Percentiles rank a stretch among this genome's conserved stretches.
Conservation (phyloP, 208 protist species). For the Dictyostelium gargantuum region DNA sequence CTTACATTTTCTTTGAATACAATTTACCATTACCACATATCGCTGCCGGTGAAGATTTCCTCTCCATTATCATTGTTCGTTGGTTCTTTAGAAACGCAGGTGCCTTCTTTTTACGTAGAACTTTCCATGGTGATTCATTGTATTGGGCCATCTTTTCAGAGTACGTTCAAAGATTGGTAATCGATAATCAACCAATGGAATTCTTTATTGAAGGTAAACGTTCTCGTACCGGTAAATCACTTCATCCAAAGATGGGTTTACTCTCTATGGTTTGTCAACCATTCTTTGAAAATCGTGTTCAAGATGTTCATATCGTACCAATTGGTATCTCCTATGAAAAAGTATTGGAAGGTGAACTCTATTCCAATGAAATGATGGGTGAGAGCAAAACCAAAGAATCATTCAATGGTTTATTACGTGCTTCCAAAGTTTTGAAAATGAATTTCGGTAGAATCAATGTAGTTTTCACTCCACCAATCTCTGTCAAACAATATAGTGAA, state of each 20-base stretch:
- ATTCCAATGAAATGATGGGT: constrained; percentile 58
- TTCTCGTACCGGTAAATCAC: constrained; percentile 44
- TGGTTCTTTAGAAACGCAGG: constrained; percentile 75
- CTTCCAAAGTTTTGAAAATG: constrained; percentile 32
- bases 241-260: constrained; percentile 61
- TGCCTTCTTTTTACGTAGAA: constrained; percentile 76
- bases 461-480: constrained; percentile 53
- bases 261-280: constrained; percentile 36
- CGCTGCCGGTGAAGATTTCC: constrained; percentile 68
- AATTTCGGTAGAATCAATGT: constrained; percentile 63
- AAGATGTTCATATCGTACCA: constrained; percentile 71
- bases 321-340: constrained; percentile 78
- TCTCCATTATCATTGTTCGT: constrained; percentile 35
- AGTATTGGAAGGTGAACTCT: constrained; percentile 61
- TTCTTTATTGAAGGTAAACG: constrained; percentile 70
- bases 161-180: constrained; percentile 70
- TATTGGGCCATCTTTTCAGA: constrained; percentile 75
- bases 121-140: constrained; percentile 73
- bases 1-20: constrained; percentile 69
- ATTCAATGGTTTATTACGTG: constrained; percentile 47
- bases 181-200: constrained; percentile 68
- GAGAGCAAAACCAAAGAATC: constrained; percentile 64
- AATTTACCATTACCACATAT: constrained; percentile 64
- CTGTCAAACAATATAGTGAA: constrained; percentile 38
- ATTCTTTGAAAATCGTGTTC: constrained; percentile 63